These are phyloP conservation scores for Saccharomycopsis sp. DNA, from an alignment of 805 yeast genomes.

Conservation along the genomic window DNA sequence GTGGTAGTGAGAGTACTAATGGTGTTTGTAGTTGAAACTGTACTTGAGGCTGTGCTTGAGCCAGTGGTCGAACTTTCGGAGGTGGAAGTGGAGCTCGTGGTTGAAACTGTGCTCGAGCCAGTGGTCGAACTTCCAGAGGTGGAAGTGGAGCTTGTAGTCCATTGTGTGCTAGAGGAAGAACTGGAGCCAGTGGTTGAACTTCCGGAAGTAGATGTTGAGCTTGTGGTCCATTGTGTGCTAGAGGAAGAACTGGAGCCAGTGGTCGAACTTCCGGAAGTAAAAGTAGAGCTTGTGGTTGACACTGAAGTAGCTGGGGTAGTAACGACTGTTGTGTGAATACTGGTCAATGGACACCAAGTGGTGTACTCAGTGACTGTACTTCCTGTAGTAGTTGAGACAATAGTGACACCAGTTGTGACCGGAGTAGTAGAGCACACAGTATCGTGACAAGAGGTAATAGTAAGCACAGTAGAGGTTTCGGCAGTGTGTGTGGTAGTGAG, in stretches of 20 bases:
- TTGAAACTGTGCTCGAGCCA: background rate
- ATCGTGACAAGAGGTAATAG: constrained; percentile 7
- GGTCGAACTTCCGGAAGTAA: background rate
- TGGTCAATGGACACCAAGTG: constrained; percentile 26
- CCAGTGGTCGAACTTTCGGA: background rate
- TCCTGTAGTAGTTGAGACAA: constrained; percentile 4
- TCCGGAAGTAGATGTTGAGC: background rate
- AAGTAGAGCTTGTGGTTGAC: background rate
- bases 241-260: background rate
- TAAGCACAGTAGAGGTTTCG: background rate
- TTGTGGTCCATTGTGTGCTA: background rate
- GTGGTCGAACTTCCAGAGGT: background rate
- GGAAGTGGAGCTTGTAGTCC: background rate
- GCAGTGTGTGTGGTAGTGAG: background rate
- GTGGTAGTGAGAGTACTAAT: no score
- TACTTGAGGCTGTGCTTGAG: background rate
- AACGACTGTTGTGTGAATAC: constrained; percentile 8
- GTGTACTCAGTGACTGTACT: constrained; percentile 22
- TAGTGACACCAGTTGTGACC: constrained; percentile 7
- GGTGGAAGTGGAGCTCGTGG: background rate
- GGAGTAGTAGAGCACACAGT: constrained; percentile 20
- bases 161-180: background rate
- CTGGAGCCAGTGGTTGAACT: background rate
- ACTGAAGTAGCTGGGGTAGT: no score
- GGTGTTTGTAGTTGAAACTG: no score